Conservation (phyloP, 1,284 basidiomycete species). For the Rhizoctonia solani region DNA sequence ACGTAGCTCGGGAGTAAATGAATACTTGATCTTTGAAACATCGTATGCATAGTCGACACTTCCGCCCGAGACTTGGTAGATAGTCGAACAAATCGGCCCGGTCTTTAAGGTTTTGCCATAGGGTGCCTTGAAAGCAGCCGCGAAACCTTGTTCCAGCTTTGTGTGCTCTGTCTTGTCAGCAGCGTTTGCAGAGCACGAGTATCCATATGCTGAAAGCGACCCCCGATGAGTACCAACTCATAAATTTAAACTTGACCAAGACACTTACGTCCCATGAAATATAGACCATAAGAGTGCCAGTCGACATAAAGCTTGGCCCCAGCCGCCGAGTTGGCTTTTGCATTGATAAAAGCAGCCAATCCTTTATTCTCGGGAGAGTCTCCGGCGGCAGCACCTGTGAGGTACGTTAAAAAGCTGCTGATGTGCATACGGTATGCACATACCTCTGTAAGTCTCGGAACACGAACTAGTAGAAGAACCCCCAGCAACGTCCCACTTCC, state of each 20-base stretch:
- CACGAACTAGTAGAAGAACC: slow-evolving; percentile 35
- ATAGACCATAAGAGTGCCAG: slow-evolving; percentile 31
- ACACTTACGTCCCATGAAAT: slow-evolving; percentile 24
- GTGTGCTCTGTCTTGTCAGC: slow-evolving; percentile 30
- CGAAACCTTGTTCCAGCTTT: slow-evolving; percentile 33
- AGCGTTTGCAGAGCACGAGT: background rate
- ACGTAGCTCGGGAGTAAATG: slow-evolving; percentile 35
- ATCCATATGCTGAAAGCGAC: slow-evolving; percentile 9
- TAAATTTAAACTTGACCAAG: too few species aligned
- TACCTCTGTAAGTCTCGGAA: slow-evolving; percentile 24
- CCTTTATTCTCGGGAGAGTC: slow-evolving; percentile 34
- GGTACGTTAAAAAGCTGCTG: too few species aligned
- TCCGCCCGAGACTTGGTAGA: slow-evolving; percentile 28
- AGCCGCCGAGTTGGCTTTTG: slow-evolving; percentile 1
- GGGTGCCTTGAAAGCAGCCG: slow-evolving; percentile 31
- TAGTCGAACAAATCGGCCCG: slow-evolving; percentile 32
- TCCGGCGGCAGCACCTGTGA: slow-evolving; percentile 1
- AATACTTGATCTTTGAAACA: slow-evolving; percentile 37
- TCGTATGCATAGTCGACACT: slow-evolving; percentile 34
- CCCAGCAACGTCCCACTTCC: slow-evolving; percentile 31
- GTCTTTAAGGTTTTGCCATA: slow-evolving; percentile 33
- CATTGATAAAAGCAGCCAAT: slow-evolving; percentile 22
- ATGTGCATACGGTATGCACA: too few species aligned
- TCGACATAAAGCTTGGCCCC: slow-evolving; percentile 33
- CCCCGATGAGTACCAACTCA: background rate